Evolutionary conservation across 345 rosid species (phyloP).

Genomic region (Syzygium jambos): DNA sequence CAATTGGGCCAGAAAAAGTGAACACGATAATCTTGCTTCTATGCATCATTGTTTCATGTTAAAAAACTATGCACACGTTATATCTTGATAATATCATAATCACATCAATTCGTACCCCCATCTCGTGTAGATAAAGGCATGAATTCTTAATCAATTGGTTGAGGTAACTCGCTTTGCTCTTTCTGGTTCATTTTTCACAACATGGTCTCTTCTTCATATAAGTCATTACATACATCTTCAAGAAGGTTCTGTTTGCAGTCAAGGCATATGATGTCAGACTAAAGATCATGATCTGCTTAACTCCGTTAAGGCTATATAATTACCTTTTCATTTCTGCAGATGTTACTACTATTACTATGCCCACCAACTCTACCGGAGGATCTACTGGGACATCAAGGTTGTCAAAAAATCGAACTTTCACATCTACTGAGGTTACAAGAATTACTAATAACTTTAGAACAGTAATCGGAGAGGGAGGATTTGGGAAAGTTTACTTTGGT

Average conservation of each 20-base stretch:
- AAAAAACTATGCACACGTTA: not conserved
- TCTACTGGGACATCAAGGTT: not conserved
- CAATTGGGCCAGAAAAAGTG: not conserved
- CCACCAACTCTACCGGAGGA: not conserved
- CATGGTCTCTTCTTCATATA: not conserved
- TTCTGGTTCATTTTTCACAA: not conserved
- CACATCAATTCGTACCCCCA: not conserved
- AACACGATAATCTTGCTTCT: not conserved
- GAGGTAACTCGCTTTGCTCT: not conserved
- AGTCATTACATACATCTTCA: fast-evolving
- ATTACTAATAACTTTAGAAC: slow-evolving; percentile 11
- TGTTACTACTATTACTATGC: not conserved
- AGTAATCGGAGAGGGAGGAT: slow-evolving; percentile 12
- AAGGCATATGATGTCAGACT: not conserved
- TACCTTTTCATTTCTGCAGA: not conserved
- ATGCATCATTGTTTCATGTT: not conserved
- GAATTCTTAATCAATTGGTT: not conserved
- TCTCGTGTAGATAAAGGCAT: not conserved
- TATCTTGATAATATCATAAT: not conserved
- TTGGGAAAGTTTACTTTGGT: slow-evolving; percentile 22
- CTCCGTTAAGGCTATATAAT: not conserved
- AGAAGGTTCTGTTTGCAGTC: not conserved
- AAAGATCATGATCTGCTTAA: fast-evolving
- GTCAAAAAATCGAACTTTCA: not conserved
- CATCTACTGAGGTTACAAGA: slow-evolving; percentile 6